These are phyloP conservation scores for Neocatenulostroma microsporum DNA, from an alignment of 2,329 filamentous ascomycete genomes.

Conservation along the genomic window DNA sequence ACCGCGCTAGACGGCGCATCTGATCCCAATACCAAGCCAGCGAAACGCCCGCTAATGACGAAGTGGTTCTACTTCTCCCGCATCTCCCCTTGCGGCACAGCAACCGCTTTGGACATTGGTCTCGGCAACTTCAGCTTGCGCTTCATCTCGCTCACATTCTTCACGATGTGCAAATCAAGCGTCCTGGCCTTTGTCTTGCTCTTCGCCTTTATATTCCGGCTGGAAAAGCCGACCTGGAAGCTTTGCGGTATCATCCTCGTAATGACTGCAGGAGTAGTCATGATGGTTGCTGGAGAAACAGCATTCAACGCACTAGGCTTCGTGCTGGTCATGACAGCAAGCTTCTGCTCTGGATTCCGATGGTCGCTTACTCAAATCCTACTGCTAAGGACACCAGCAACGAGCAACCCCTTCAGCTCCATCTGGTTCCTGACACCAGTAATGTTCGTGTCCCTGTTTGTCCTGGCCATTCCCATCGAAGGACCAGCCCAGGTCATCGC, in stretches of 20 bases:
- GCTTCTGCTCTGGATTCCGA: conserved; percentile 92
- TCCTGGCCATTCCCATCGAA: conserved; percentile 79
- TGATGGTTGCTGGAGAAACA: conserved; percentile 97
- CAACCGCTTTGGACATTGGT: conserved; percentile 92
- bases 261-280: conserved; percentile 89
- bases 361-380: conserved; percentile 99
- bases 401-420: conserved; percentile 90
- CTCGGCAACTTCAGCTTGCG: conserved; percentile 92
- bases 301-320: conserved; percentile 84
- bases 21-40: conserved; percentile 12
- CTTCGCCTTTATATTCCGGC: conserved; percentile 88
- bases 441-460: conserved; percentile 79
- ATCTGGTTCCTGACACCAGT: conserved; percentile 97
- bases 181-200: conserved; percentile 89
- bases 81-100: conserved; percentile 82
- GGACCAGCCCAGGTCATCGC: conserved; percentile 61
- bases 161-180: conserved; percentile 99
- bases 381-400: conserved; percentile 85
- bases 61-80: conserved; percentile 86
- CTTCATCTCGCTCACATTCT: conserved; percentile 94
- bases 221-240: conserved; percentile 79
- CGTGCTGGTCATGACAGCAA: conserved; percentile 81
- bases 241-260: conserved; percentile 78
- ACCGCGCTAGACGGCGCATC: conserved; percentile 7
- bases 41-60: conserved; percentile 62